Base-by-base conservation (phyloP, 2,329 filamentous ascomycete genomes). In the Apiospora rasikravindrae region DNA sequence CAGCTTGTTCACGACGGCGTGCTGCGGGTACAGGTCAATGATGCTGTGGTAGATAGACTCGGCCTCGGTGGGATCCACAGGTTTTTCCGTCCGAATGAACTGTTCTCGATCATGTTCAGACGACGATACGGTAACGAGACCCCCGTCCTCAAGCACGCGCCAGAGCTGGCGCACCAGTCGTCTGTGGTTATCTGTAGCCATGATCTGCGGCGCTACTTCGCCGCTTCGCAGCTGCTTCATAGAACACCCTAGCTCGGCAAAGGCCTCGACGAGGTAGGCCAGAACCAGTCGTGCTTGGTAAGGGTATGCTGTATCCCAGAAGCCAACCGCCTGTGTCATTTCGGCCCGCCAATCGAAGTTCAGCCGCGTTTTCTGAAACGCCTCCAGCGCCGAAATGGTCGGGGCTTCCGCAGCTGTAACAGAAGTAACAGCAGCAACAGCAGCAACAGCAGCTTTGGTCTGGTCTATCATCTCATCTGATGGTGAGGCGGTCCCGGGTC, bases 251-350 rank as follows among this genome's bases (percentile, higher is more conserved):
- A 83, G 71, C 1, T 72, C 44, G 4, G 69, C 29, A 64, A 83
- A 83, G 0, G 80, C 81, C 47, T 81, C 77, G 0, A 78, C 71
- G 2, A 81, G 74, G 47, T 83, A 83, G 2, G 77, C 76, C 2
- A 81, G 49, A 6, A 82, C 77, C 0, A 84, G 76, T 1, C 75
- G 51, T 1, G 72, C 72, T 64, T 83, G 80, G 0, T 74, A 29
- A 0, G 81, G 80, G 26, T 78, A 80, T 0, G 78, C 77, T 1
- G 77, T 42, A 0, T 64, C 67, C 71, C 75, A 81, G 70, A 81
- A 83, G 11, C 75, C 67, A 7, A 67, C 40, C 26, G 73, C 69
- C n/a, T 70, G 13, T 1, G 69, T 42, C 2, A 40, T 37, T 11
- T 53, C 5, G 6, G 72, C 71, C 0, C 53, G 22, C 10, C n/a